Conservation (phyloP, 305 asterid species). For the Striga hermonthica region DNA sequence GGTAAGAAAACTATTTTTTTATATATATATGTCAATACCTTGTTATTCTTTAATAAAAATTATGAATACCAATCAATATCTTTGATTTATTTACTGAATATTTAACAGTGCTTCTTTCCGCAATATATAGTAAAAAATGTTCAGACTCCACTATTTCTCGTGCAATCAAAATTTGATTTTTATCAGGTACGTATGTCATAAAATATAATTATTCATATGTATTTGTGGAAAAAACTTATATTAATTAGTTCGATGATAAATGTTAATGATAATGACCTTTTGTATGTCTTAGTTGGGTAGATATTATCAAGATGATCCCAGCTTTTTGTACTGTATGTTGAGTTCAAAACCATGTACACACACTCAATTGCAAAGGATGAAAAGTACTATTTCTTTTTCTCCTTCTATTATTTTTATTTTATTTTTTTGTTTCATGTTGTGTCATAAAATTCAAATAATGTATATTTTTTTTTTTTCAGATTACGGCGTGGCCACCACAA, state of each 20-base stretch:
- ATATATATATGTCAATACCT: background rate
- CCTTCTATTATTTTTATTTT: background rate
- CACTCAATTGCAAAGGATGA: background rate
- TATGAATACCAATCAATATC: too few species aligned
- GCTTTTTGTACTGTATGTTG: background rate
- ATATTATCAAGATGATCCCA: background rate
- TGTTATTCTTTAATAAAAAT: too few species aligned
- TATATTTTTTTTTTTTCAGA: slow-evolving; percentile 20
- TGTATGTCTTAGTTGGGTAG: background rate
- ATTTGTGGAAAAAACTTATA: background rate
- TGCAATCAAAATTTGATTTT: slow-evolving; percentile 32
- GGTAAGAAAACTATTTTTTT: slow-evolving; percentile 26
- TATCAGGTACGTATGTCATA: slow-evolving; percentile 27
- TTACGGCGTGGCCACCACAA: slow-evolving; percentile 9
- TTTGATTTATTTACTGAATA: background rate
- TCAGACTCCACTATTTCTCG: slow-evolving; percentile 37
- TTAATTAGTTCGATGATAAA: background rate
- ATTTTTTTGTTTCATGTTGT: background rate
- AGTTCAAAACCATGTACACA: background rate
- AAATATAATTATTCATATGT: background rate
- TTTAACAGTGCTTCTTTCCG: slow-evolving; percentile 38
- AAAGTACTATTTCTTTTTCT: slow-evolving; percentile 1
- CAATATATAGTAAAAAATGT: slow-evolving; percentile 28
- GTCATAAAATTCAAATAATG: background rate
- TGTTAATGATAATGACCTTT: background rate